A percentile compares a stretch with the other conserved stretches of the same genome.
Conservation (phyloP, 495 filamentous ascomycete species). For the Xanthoparmelia taractica region DNA sequence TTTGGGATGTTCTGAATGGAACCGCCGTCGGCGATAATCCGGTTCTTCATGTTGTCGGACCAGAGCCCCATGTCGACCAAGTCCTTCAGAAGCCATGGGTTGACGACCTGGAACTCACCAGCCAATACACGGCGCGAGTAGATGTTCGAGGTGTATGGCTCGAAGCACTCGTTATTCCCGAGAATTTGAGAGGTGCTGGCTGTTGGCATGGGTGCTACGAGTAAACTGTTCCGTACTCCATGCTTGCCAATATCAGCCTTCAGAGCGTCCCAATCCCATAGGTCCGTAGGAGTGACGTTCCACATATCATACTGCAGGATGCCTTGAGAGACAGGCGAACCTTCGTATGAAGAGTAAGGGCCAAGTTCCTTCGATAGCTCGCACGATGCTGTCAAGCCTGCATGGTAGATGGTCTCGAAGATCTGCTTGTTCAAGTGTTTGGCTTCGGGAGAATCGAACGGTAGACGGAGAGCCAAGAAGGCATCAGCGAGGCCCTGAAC, state of each 20-base stretch:
- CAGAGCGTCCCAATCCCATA: conserved; percentile 91
- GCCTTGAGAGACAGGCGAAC: conserved; percentile 89
- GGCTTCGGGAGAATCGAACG: conserved; percentile 92
- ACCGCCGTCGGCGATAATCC: conserved; percentile 93
- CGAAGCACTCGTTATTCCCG: conserved; percentile 98
- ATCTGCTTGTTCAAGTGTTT: conserved; percentile 93
- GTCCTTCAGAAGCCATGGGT: conserved; percentile 97
- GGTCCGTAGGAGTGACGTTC: conserved; percentile 81
- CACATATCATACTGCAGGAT: conserved; percentile 99
- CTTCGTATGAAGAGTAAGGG: conserved; percentile 81
- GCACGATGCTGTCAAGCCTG: conserved; percentile 79
- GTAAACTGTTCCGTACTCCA: conserved; percentile 87
- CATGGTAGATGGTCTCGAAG: conserved; percentile 99
- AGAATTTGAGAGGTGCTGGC: conserved; percentile 94
- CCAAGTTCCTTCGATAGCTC: conserved; percentile 77
- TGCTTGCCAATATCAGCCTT: conserved; percentile 86
- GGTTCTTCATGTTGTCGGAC: conserved; percentile 99
- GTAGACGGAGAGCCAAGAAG: conserved; percentile 92
- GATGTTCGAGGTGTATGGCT: conserved; percentile 99
- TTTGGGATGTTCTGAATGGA: conserved; percentile 95
- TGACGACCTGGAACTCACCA: conserved; percentile 98
- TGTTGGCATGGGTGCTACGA: conserved; percentile 96
- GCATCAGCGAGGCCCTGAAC: conserved; percentile 98
- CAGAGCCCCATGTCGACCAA: conserved; percentile 95
- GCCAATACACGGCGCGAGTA: conserved; percentile 97